These are phyloP conservation scores for Paragyromitra xinjiangensis DNA, from an alignment of 495 filamentous ascomycete genomes.

Conservation along the genomic window DNA sequence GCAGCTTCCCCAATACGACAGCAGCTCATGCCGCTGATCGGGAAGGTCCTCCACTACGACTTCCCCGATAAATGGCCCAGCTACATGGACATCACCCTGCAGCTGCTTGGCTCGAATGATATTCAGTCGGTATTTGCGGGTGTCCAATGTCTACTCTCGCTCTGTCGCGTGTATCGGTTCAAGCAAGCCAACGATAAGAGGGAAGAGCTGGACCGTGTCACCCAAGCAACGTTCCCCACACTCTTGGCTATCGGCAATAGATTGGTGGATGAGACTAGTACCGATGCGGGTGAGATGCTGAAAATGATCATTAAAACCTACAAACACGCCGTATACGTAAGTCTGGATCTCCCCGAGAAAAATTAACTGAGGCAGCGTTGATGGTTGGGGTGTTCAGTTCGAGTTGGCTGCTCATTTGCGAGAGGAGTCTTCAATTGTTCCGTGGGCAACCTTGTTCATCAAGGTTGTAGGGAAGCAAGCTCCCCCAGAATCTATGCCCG, in stretches of 20 bases:
- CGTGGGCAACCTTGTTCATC: conserved; percentile 94
- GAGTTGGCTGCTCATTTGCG: conserved; percentile 81
- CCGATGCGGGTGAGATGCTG: conserved; percentile 96
- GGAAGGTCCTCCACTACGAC: conserved; percentile 94
- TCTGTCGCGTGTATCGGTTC: conserved; percentile 93
- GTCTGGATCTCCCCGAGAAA: conserved; percentile 58
- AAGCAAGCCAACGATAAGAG: conserved; percentile 80
- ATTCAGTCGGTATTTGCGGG: conserved; percentile 88
- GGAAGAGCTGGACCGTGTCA: conserved; percentile 90
- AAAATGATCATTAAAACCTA: conserved; percentile 93
- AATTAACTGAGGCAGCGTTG: conserved; percentile 19
- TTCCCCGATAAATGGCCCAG: conserved; percentile 93
- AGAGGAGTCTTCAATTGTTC: conserved; percentile 82
- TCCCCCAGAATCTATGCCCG: conserved; percentile 77
- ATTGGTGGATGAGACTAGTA: conserved; percentile 85
- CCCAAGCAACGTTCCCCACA: conserved; percentile 89
- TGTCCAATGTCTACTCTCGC: conserved; percentile 88
- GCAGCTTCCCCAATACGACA: conserved; percentile 81
- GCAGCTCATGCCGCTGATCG: conserved; percentile 90
- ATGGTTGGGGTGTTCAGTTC: conserved; percentile 67
- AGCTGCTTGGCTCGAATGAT: conserved; percentile 83
- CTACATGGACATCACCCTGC: conserved; percentile 89
- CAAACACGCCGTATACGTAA: conserved; percentile 96
- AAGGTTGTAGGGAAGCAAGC: conserved; percentile 85
- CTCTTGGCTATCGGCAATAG: conserved; percentile 84